phyloP scores from a whole-genome alignment of 768 basidiomycete species.

The Gloeostereum incarnatum region DNA sequence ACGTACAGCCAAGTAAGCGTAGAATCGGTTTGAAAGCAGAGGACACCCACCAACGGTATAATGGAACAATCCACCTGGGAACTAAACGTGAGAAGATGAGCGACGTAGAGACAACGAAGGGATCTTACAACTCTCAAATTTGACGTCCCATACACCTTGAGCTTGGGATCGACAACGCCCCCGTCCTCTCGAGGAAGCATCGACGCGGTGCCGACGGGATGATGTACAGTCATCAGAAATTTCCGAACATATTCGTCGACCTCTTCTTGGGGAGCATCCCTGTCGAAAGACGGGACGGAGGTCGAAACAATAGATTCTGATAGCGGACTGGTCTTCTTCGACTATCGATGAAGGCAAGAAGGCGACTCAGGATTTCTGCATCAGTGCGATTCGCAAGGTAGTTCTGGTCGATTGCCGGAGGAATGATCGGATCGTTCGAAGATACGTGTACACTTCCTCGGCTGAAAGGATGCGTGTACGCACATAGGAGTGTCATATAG shows the following conservation, averaged over 20 bases:
- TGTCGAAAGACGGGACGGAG: background rate
- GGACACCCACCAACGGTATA: conserved; percentile 10
- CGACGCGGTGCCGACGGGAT: conserved; percentile 11
- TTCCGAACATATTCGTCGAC: conserved; percentile 1
- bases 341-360: conserved; percentile 1
- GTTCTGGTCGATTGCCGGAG: conserved; percentile 4
- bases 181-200: conserved; percentile 12
- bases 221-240: too few relatives aligned
- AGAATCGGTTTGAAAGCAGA: too few relatives aligned
- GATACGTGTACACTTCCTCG: conserved; percentile 16
- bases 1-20: background rate
- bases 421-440: conserved; percentile 1
- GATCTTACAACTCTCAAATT: conserved; percentile 15
- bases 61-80: conserved; percentile 14
- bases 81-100: too few relatives aligned
- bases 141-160: conserved; percentile 15
- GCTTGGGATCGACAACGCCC: conserved; percentile 16
- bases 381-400: conserved; percentile 6
- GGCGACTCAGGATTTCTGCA: conserved; percentile 5
- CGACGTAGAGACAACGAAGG: too few relatives aligned
- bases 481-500: conserved; percentile 7
- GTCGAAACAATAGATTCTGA: background rate
- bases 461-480: conserved; percentile 21
- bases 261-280: background rate
- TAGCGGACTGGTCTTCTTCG: background rate